Evolutionary conservation across 352 stramenopile species (phyloP).

Genomic region (Pythium plurisporium): DNA sequence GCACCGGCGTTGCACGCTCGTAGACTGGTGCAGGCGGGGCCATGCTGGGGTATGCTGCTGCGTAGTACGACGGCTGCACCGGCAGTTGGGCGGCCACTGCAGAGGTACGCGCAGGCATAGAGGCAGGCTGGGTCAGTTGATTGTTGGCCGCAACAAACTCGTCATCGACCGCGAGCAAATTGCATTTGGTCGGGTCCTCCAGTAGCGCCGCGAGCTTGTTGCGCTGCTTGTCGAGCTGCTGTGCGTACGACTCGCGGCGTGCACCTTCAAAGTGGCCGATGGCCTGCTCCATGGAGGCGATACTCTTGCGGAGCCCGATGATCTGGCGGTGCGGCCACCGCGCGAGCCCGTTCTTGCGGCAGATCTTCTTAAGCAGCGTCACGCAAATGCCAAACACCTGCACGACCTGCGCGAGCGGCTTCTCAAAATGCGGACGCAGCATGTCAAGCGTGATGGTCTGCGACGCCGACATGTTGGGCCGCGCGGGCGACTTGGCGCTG

Average conservation of each 20-base stretch:
- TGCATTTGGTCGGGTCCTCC: slow-evolving; percentile 55
- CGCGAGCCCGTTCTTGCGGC: slow-evolving; percentile 69
- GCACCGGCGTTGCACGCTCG: neutral
- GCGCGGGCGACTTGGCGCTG: slow-evolving; percentile 19
- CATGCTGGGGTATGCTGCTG: too few species aligned
- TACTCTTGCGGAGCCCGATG: slow-evolving; percentile 77
- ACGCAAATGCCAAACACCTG: slow-evolving; percentile 84
- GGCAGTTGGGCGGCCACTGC: neutral
- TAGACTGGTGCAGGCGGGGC: slow-evolving; percentile 1
- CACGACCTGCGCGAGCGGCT: slow-evolving; percentile 75
- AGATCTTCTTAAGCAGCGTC: slow-evolving; percentile 88
- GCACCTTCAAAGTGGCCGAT: slow-evolving; percentile 72
- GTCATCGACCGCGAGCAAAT: slow-evolving; percentile 33
- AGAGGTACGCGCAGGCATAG: neutral
- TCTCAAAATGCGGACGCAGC: slow-evolving; percentile 80
- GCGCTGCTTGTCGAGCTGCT: slow-evolving; percentile 71
- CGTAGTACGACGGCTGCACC: neutral
- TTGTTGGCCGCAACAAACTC: slow-evolving; percentile 9
- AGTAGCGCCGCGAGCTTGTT: slow-evolving; percentile 65
- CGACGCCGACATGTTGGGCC: slow-evolving; percentile 69
- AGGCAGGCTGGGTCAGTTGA: neutral
- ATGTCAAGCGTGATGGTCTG: slow-evolving; percentile 80
- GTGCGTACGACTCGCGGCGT: slow-evolving; percentile 62
- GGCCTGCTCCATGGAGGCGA: slow-evolving; percentile 81
- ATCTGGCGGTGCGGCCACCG: slow-evolving; percentile 83